Evolutionary conservation across 305 asterid species (phyloP), one percentile per base, ranked within the genome.

Genomic region (Fraxinus latifolia): DNA sequence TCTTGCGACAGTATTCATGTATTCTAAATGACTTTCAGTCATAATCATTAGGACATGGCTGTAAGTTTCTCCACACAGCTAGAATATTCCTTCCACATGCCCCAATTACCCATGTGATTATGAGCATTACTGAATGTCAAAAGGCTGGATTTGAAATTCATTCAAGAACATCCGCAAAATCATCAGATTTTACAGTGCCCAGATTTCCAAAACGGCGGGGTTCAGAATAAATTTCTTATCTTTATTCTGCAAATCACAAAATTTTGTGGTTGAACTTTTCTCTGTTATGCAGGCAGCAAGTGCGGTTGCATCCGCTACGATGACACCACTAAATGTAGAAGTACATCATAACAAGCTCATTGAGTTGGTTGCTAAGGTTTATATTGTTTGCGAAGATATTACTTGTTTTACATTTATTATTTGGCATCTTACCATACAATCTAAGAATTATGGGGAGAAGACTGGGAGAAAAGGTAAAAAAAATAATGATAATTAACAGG

Each of bases 341-440:
- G 88, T 88, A 79, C 93, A 95, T 85, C 93, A 93, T 25, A 94
- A 91, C 86, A 94, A 89, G 91, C 95, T 94, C 87, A 90, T 90
- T 77, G 93, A 93, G 77, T 86, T 94, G 94, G 92, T 93, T 55
- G 91, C 96, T 83, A 94, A 91, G 98, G 98, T 94, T 87, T 87
- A 89, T 82, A 80, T 85, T 32, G 67, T 83, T 85, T 79, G 80
- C 12, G 14, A 60, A 47, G 29, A 17, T 77, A 42, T 74, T 53
- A 25, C 3, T 80, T 78, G 47, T 37, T 78, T 82, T 83, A 31
- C 73, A 73, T 67, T 25, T 70, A 50, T 44, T 72, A 60, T 44
- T 42, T 37, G 19, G 79, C 82, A 70, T 60, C 81, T 50, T 77
- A 74, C 72, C 37, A 73, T 27, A 80, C 65, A 31, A 73, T 79